Evolutionary conservation across 2,329 filamentous ascomycete species (phyloP), one percentile per base, ranked within the genome.

Genomic region (Teratosphaeriaceae sp.): DNA sequence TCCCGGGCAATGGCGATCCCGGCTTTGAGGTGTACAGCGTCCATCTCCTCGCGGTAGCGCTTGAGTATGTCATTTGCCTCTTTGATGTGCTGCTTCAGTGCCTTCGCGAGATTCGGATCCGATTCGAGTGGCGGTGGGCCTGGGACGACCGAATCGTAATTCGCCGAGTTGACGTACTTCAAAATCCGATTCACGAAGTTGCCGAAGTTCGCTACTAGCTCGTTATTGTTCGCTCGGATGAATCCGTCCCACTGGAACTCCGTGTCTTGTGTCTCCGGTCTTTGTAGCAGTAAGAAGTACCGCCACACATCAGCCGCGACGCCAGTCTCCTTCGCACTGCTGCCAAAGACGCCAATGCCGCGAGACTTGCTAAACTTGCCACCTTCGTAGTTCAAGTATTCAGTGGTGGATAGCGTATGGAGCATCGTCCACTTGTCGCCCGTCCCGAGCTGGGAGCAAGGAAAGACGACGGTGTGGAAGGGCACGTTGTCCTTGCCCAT

Each of bases 351-450:
- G 57, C 89, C 89, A 27, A 96, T 78, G 23, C 85, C 85, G 56
- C 88, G 78, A 39, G 86, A 92, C 68, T 96, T 96, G 62, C 84
- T 89, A 70, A 96, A 96, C 64, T 96, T 96, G 52, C 86, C 86
- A 47, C 80, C 79, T 64, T 92, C 86, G 59, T 92, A 92, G 69
- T 90, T 89, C 52, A 92, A 73, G 57, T 92, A 89, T 62, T 96
- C 89, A 1, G 88, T 92, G 1, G 88, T 89, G 7, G 85, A 92
- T 39, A 96, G 76, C 58, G 88, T 85, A 67, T 94, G 81, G 24
- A 94, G 77, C 78, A 84, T 86, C 38, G 88, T 95, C 89, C 89
- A 96, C 50, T 82, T 81, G 55, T 94, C 83, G 34, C 76, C 73
- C 0, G 88, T 90, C 44, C 89, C 89, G 9, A 96, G 74, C 63